Evolutionary conservation across 2,329 filamentous ascomycete genomes (phyloP), one percentile per base, ranked within the genome.

Genomic region (Fusarium guadeloupense): DNA sequence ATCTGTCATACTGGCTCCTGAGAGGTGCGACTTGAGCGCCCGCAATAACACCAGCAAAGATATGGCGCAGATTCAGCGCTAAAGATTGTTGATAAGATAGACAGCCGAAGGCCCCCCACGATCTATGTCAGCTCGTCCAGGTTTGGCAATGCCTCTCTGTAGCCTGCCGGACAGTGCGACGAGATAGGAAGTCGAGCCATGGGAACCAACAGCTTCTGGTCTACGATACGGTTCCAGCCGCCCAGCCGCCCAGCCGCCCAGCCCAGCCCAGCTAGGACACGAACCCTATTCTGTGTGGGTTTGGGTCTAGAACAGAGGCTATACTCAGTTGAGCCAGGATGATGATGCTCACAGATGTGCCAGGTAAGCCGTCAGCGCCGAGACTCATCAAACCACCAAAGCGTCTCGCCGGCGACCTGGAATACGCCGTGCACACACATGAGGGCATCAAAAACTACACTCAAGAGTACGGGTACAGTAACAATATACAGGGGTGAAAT

Each of bases 51-150:
- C 5, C 42, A 47, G 47, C 53, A 56, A 60, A 57, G 54, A 69
- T 68, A 66, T 53, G 52, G 59, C 54, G 48, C 46, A 50, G 9
- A 52, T 53, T 41, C 39, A 42, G 57, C 47, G 20, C 28, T 54
- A 35, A 39, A 51, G 40, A 40, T 52, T 26, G 44, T 54, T 64
- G 50, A 64, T 65, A 65, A 58, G 67, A 49, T 66, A 56, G 52
- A 53, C 50, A 56, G 51, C 55, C 54, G 56, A 67, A 58, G 42
- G 35, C 41, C 65, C 67, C 64, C 67, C 67, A 66, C 65, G 52
- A 54, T 54, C 39, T 30, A 28, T 51, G 55, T 64, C 62, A 66
- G 57, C 54, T 63, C 53, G 47, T 43, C 39, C 47, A 35, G 52
- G 57, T 49, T 58, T 62, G 37, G 38, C 20, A 59, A 30, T 37